phyloP scores from a whole-genome alignment of 108 stramenopile genomes.

The Nitzschia sp. region DNA sequence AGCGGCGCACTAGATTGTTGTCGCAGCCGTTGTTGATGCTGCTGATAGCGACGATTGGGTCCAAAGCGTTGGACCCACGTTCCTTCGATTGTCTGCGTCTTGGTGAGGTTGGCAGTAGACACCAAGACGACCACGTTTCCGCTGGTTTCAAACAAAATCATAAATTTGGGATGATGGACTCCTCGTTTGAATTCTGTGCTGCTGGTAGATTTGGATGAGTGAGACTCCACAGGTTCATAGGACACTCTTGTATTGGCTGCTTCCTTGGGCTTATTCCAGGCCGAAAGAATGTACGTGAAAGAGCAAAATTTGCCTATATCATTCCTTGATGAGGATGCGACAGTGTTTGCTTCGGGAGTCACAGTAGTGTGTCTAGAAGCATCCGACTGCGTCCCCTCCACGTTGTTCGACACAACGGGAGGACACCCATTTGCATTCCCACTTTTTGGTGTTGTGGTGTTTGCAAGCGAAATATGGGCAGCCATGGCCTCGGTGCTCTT shows the following conservation, averaged over 20 bases:
- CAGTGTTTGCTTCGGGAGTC: neutral
- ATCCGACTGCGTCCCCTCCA: too few species aligned
- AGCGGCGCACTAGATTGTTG: neutral
- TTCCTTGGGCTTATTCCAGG: neutral
- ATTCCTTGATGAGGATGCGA: neutral
- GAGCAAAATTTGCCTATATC: neutral
- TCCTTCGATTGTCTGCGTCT: constrained; percentile 53
- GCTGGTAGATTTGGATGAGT: constrained; percentile 15
- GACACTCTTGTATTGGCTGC: constrained; percentile 6
- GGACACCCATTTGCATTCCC: too few species aligned
- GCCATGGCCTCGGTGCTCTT: too few species aligned
- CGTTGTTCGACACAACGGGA: too few species aligned
- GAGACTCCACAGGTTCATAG: neutral
- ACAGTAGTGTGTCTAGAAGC: too few species aligned
- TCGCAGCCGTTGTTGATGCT: neutral
- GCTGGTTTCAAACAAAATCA: constrained; percentile 67
- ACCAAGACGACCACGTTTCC: constrained; percentile 74
- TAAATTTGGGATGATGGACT: constrained; percentile 85
- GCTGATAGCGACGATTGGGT: constrained; percentile 11
- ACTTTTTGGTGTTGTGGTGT: too few species aligned
- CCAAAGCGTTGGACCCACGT: constrained; percentile 82
- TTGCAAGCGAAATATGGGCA: too few species aligned
- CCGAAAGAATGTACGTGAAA: neutral
- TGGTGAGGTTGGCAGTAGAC: constrained; percentile 69
- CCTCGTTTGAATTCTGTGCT: constrained; percentile 41